phyloP scores from a whole-genome alignment of 2,329 filamentous ascomycete species.

The Colletotrichum sansevieriae region DNA sequence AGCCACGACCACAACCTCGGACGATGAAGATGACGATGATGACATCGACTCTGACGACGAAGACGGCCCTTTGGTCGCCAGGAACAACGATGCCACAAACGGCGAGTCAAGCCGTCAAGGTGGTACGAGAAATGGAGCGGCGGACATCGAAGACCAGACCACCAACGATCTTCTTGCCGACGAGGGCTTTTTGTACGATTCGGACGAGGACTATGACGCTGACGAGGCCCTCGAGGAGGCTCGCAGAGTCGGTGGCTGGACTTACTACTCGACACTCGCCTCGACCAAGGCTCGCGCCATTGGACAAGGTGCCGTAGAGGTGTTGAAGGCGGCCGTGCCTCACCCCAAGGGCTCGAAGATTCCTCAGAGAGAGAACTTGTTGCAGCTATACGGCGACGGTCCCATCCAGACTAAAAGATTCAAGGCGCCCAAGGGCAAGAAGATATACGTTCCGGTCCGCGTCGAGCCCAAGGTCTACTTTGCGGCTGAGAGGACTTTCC shows the following conservation, averaged over 20 bases:
- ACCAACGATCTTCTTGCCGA: slow-evolving; percentile 67
- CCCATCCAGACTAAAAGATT: slow-evolving; percentile 71
- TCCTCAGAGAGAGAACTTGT: slow-evolving; percentile 67
- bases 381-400: slow-evolving; percentile 66
- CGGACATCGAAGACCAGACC: slow-evolving; percentile 88
- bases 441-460: slow-evolving; percentile 94
- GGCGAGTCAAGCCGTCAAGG: slow-evolving; percentile 56
- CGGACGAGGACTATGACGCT: slow-evolving; percentile 84
- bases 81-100: slow-evolving; percentile 42
- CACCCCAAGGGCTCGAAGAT: slow-evolving; percentile 68
- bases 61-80: slow-evolving; percentile 38
- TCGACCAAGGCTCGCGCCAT: slow-evolving; percentile 58
- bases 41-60: slow-evolving; percentile 63
- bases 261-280: slow-evolving; percentile 76
- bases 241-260: slow-evolving; percentile 79
- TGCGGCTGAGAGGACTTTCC: slow-evolving; percentile 93
- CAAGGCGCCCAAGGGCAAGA: slow-evolving; percentile 84
- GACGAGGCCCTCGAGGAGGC: slow-evolving; percentile 84
- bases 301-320: slow-evolving; percentile 57
- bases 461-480: slow-evolving; percentile 99
- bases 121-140: slow-evolving; percentile 53
- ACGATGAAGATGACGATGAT: slow-evolving; percentile 81
- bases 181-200: slow-evolving; percentile 92
- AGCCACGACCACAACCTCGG: slow-evolving; percentile 81
- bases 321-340: slow-evolving; percentile 66